These are phyloP conservation scores for Aspergillus sp. DNA, from an alignment of 2,329 filamentous ascomycete species.

Conservation along the genomic window DNA sequence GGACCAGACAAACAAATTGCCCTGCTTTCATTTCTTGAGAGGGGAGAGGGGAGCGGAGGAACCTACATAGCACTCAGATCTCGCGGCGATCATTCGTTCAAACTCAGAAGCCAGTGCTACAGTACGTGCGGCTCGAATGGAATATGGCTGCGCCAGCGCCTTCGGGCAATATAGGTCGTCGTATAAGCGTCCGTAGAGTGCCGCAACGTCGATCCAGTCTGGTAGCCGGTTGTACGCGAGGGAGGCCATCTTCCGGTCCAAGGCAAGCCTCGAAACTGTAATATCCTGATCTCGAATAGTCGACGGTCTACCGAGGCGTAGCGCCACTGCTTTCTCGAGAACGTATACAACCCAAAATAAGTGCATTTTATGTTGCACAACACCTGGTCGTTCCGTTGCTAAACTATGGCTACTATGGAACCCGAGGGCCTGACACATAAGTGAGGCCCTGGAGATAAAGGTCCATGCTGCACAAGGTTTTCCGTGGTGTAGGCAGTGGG, in stretches of 20 bases:
- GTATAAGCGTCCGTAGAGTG: constrained; percentile 21
- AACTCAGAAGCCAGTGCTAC: constrained; percentile 19
- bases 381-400: background rate
- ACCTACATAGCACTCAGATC: constrained; percentile 4
- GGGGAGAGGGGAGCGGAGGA: too few species aligned
- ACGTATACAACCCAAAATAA: constrained; percentile 18
- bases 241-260: constrained; percentile 14
- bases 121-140: constrained; percentile 16
- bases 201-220: constrained; percentile 23
- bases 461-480: constrained; percentile 17
- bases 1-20: too few species aligned
- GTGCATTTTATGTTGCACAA: constrained; percentile 1
- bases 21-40: too few species aligned
- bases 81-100: constrained; percentile 9
- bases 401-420: constrained; percentile 13
- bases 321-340: constrained; percentile 16
- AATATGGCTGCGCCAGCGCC: constrained; percentile 16
- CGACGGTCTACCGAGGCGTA: constrained; percentile 19
- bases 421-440: constrained; percentile 16
- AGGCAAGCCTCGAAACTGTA: constrained; percentile 1
- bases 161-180: constrained; percentile 21
- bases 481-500: constrained; percentile 16
- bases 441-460: constrained; percentile 20
- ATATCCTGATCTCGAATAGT: constrained; percentile 22
- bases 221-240: constrained; percentile 13